These are phyloP conservation scores for sweet orange (Citrus sinensis) DNA, from an alignment of 345 rosid genomes.

Conservation along the genomic window DNA sequence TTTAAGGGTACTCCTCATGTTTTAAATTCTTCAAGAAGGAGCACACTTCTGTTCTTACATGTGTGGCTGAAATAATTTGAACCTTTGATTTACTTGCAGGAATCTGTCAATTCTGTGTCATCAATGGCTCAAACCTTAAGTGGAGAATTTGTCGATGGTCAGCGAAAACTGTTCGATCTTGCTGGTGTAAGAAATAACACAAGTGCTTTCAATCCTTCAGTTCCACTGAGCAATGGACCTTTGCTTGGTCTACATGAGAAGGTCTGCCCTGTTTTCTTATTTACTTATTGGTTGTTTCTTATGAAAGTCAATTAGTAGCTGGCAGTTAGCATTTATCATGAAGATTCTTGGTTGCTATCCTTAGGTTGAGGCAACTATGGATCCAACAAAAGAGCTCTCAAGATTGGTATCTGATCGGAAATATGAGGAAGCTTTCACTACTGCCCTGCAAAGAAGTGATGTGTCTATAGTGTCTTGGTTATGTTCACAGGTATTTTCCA, in stretches of 20 bases:
- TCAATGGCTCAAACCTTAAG: constrained; percentile 60
- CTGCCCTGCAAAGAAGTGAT: constrained; percentile 79
- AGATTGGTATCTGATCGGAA: constrained; percentile 64
- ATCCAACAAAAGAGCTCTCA: constrained; percentile 68
- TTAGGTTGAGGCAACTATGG: constrained; percentile 66
- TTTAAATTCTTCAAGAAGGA: not conserved
- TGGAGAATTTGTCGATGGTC: constrained; percentile 80
- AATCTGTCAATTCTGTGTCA: constrained; percentile 66
- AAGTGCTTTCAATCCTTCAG: constrained; percentile 43
- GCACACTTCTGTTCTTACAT: not conserved
- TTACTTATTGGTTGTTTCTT: not conserved
- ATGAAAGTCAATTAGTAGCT: not conserved
- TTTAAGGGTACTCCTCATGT: constrained; percentile 48
- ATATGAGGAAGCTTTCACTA: constrained; percentile 76
- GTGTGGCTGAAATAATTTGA: not conserved
- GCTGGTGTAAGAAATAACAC: constrained; percentile 70
- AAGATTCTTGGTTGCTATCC: not conserved
- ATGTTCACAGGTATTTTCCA: constrained; percentile 66
- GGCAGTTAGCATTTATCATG: not conserved
- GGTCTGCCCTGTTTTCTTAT: constrained; percentile 32
- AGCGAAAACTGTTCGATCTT: constrained; percentile 63
- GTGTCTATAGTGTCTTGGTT: constrained; percentile 82
- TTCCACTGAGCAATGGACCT: constrained; percentile 63
- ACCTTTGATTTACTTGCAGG: constrained; percentile 45
- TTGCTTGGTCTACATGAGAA: constrained; percentile 56